These are phyloP conservation scores for Dactylorhiza incarnata DNA, from an alignment of 106 monocot genomes.

Conservation along the genomic window DNA sequence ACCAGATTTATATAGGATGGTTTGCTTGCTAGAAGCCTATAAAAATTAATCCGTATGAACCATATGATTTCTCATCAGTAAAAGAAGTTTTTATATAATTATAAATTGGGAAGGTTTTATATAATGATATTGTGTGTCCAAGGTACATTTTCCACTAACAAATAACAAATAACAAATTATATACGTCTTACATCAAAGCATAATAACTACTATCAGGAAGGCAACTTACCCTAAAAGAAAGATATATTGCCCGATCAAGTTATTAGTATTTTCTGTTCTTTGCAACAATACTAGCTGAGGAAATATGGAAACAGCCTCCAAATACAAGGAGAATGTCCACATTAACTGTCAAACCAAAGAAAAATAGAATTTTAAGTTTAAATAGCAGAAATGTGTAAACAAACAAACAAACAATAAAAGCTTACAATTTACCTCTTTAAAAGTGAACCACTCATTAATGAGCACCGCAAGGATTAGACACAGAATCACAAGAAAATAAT, in stretches of 20 bases:
- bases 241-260: conserved; percentile 89
- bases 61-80: no score
- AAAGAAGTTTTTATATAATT: no score
- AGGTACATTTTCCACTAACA: no score
- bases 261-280: conserved; percentile 84
- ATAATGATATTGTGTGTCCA: no score
- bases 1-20: no score
- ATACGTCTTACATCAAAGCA: not conserved
- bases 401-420: not conserved
- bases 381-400: conserved; percentile 1
- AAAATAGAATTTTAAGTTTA: not conserved
- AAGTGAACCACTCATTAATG: conserved; percentile 44
- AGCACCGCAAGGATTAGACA: conserved; percentile 48
- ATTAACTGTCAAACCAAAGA: conserved; percentile 37
- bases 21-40: no score
- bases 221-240: conserved; percentile 76
- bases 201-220: not conserved
- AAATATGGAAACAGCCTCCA: conserved; percentile 86
- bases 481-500: conserved; percentile 44
- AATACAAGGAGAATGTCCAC: conserved; percentile 86
- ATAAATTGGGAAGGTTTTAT: no score
- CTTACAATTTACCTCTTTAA: conserved; percentile 43
- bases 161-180: no score
- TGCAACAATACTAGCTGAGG: conserved; percentile 84
- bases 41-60: no score